A percentile compares a stretch with the other conserved stretches of the same genome.
phyloP scores from a whole-genome alignment of 331 rosid species.

The Ulmus americana region DNA sequence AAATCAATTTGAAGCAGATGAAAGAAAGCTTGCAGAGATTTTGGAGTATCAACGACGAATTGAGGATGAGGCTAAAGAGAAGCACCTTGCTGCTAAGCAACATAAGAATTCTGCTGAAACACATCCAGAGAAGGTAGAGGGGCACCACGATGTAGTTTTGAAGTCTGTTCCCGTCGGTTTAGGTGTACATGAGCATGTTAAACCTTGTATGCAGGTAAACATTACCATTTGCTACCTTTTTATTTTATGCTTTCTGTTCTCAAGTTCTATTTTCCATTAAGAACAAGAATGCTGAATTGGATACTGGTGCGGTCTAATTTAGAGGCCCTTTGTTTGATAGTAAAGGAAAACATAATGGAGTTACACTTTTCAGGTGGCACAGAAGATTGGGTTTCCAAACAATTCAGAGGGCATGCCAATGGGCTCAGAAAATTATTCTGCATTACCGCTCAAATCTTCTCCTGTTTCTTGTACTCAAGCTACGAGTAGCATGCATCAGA shows the following conservation, averaged over 20 bases:
- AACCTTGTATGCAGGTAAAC: constrained; percentile 44
- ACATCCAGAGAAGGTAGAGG: constrained; percentile 38
- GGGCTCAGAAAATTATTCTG: constrained; percentile 41
- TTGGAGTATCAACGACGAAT: constrained; percentile 83
- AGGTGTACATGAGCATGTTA: constrained; percentile 31
- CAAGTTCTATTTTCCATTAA: constrained; percentile 22
- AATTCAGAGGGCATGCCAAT: constrained; percentile 33
- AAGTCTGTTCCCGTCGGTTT: constrained; percentile 32
- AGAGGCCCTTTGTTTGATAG: constrained; percentile 1
- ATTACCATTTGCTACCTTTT: constrained; percentile 18
- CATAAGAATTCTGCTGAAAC: constrained; percentile 56
- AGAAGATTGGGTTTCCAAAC: constrained; percentile 38
- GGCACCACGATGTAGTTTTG: constrained; percentile 29
- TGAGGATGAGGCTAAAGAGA: constrained; percentile 92
- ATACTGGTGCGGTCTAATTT: constrained; percentile 12
- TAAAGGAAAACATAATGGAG: constrained; percentile 14
- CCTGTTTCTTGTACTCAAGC: constrained; percentile 33
- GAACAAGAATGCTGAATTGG: constrained; percentile 11
- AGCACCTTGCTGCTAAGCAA: constrained; percentile 75
- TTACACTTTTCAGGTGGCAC: constrained; percentile 42
- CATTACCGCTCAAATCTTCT: constrained; percentile 24
- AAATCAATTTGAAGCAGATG: constrained; percentile 84
- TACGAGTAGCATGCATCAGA: constrained; percentile 28
- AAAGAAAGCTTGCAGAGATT: constrained; percentile 89
- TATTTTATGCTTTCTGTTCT: constrained; percentile 15